phyloP scores from a whole-genome alignment of 352 stramenopile genomes.

The Peronospora destructor region DNA sequence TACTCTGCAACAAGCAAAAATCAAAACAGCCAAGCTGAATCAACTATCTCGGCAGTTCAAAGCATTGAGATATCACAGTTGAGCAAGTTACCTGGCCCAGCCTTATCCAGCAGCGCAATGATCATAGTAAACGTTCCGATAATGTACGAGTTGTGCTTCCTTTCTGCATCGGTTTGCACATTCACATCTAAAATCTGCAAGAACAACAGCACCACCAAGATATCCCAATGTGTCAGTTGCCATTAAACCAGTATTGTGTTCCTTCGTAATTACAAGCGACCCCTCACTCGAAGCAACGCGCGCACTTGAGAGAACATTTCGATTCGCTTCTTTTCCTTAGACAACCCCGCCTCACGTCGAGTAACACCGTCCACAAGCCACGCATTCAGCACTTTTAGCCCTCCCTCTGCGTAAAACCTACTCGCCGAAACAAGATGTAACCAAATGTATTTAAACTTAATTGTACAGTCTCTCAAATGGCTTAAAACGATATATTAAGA shows the following conservation, averaged over 20 bases:
- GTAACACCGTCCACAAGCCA: slow-evolving; percentile 51
- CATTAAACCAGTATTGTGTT: background rate
- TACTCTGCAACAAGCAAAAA: slow-evolving; percentile 33
- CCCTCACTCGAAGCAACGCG: slow-evolving; percentile 50
- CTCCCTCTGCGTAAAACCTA: slow-evolving; percentile 68
- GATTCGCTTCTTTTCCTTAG: slow-evolving; percentile 55
- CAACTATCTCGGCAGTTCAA: slow-evolving; percentile 2
- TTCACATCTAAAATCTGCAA: slow-evolving; percentile 61
- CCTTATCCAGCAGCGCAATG: slow-evolving; percentile 59
- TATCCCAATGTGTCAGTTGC: slow-evolving; percentile 1
- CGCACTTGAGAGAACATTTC: slow-evolving; percentile 78
- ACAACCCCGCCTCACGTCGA: slow-evolving; percentile 31
- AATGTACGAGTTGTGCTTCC: slow-evolving; percentile 66
- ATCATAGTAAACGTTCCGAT: slow-evolving; percentile 51
- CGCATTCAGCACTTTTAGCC: slow-evolving; percentile 66
- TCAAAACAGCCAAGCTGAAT: background rate
- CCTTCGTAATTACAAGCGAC: background rate
- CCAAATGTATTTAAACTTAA: background rate
- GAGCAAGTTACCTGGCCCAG: slow-evolving; percentile 38
- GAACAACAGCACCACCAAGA: slow-evolving; percentile 3
- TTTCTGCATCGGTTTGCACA: slow-evolving; percentile 52
- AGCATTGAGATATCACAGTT: background rate
- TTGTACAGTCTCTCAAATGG: background rate
- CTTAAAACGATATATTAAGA: background rate
- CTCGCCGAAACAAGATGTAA: background rate